phyloP scores from a whole-genome alignment of 2,329 filamentous ascomycete genomes.

The Fusarium buxicola region DNA sequence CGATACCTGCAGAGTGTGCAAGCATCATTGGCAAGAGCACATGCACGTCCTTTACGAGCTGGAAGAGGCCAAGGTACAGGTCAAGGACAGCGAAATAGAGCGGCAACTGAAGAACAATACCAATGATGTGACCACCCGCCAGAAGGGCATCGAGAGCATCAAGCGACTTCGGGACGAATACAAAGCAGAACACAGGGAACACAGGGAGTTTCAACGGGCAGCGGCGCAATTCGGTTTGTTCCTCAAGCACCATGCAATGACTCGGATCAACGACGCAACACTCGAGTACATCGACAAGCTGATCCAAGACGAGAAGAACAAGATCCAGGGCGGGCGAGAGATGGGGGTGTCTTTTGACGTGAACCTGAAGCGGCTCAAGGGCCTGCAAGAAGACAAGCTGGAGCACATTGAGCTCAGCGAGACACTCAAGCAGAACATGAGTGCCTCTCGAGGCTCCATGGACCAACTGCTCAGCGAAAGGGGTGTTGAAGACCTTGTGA shows the following conservation, averaged over 20 bases:
- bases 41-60: slow-evolving; percentile 27
- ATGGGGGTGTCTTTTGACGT: neutral
- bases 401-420: slow-evolving; percentile 26
- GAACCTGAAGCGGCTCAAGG: slow-evolving; percentile 15
- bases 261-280: slow-evolving; percentile 17
- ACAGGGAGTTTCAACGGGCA: neutral
- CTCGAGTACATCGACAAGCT: slow-evolving; percentile 16
- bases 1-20: neutral
- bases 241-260: slow-evolving; percentile 11
- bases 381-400: slow-evolving; percentile 12
- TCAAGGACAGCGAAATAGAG: slow-evolving; percentile 22
- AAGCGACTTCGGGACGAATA: slow-evolving; percentile 4
- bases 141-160: neutral
- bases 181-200: slow-evolving; percentile 9
- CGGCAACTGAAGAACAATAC: neutral
- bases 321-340: slow-evolving; percentile 9
- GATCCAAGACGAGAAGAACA: slow-evolving; percentile 7
- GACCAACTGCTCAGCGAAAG: slow-evolving; percentile 13
- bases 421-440: slow-evolving; percentile 23
- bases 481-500: slow-evolving; percentile 5
- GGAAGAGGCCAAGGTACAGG: neutral
- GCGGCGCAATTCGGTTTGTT: slow-evolving; percentile 20
- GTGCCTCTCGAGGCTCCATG: neutral
- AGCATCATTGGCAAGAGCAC: slow-evolving; percentile 23
- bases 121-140: slow-evolving; percentile 10